These are phyloP conservation scores for Thermothelomyces thermophilus DNA, from an alignment of 2,329 filamentous ascomycete genomes.

Conservation along the genomic window DNA sequence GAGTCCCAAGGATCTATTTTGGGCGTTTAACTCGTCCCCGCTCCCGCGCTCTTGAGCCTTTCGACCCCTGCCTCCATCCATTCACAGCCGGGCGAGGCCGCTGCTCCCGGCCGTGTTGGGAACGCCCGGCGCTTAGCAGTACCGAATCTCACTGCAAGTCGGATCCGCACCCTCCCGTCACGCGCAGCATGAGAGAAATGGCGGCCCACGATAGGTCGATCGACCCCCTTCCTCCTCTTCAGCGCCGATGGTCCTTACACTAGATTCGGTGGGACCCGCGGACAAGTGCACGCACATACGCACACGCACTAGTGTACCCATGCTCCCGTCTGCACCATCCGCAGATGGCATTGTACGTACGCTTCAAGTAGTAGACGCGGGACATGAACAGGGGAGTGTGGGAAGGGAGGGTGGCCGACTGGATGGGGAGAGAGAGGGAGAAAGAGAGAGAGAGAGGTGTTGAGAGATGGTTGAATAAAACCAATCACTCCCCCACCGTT, in stretches of 20 bases:
- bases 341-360: background rate
- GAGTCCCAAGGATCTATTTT: constrained; percentile 25
- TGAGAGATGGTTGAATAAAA: constrained; percentile 17
- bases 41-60: constrained; percentile 4
- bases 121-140: constrained; percentile 20
- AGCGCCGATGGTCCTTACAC: too few relatives aligned
- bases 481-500: constrained; percentile 19
- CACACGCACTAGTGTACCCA: background rate
- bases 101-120: constrained; percentile 6
- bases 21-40: constrained; percentile 17
- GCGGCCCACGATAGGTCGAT: constrained; percentile 10
- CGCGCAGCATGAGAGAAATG: constrained; percentile 15
- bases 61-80: constrained; percentile 11
- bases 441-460: too few relatives aligned
- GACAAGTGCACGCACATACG: background rate
- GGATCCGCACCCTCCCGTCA: constrained; percentile 19
- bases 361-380: too few relatives aligned
- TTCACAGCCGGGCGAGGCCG: constrained; percentile 14
- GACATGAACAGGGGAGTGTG: constrained; percentile 4
- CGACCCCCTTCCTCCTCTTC: background rate
- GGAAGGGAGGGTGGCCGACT: background rate
- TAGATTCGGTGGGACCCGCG: background rate
- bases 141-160: constrained; percentile 19
- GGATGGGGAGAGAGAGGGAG: too few relatives aligned
- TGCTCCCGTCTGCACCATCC: background rate